Evolutionary conservation across 305 asterid species (phyloP), one percentile per base, ranked within the genome.

Genomic region (Solanum hybrid): DNA sequence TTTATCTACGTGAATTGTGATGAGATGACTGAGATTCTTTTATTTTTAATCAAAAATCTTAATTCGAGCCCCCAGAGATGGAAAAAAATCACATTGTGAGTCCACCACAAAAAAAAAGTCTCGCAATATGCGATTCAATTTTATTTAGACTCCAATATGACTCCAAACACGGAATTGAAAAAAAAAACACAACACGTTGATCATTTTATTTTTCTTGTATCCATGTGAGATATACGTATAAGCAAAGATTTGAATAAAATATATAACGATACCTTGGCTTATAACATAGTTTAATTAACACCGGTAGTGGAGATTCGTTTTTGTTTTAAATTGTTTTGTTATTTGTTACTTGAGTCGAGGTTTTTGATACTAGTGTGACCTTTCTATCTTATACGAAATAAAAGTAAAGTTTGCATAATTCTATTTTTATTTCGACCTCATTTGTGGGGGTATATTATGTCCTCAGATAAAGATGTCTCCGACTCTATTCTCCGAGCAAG

Each of bases 311-410:
- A 24, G 18, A 28, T 73, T 5, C 33, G 1, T 73, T 73, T 71
- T 73, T 73, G 11, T 74, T 28, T 74, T 3, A 28, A 74, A 74
- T 6, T 73, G 11, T 26, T 67, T 73, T 2, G 0, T 73, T 73
- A 3, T 28, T 31, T 29, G n/a, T 28, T 73, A 73, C 2, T 73
- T 28, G 36, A 73, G 79, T 13, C 0, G 22, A 28, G 4, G 11
- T 6, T 73, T 28, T 28, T 28, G 1, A 73, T 3, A 64, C 0
- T 22, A 3, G 2, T 0, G 1, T 20, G 3, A 71, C 0, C 0
- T 26, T 1, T 26, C 5, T n/a, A 67, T 51, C 20, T 22, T 64
- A 6, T 22, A 3, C 5, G 4, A 64, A 1, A 0, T 64, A 61
- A 8, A 8, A 20, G 24, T 61, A 0, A 8, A 20, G 10, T 61